Conservation (phyloP, 2,329 filamentous ascomycete genomes). For the Exophiala alcalophila region DNA sequence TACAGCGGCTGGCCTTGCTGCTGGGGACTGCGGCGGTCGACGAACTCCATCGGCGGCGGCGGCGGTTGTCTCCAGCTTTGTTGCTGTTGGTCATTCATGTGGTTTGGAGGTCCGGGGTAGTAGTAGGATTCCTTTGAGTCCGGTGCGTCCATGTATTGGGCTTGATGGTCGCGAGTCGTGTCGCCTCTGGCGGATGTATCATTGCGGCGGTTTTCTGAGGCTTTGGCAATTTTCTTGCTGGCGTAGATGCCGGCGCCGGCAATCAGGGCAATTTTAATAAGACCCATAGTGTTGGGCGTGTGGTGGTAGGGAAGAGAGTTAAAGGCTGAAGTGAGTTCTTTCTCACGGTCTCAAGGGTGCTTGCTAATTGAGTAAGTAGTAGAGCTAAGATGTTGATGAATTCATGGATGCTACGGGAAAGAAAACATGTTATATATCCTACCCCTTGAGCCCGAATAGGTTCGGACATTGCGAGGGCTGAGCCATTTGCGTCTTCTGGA, state of each 20-base stretch:
- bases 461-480: too few relatives aligned
- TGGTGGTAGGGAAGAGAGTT: too few relatives aligned
- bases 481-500: too few relatives aligned
- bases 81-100: background rate
- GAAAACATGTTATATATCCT: too few relatives aligned
- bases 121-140: constrained; percentile 1
- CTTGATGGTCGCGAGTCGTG: constrained; percentile 2
- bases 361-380: too few relatives aligned
- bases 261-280: constrained; percentile 19
- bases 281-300: constrained; percentile 18
- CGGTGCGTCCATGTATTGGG: constrained; percentile 7
- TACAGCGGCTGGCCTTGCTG: constrained; percentile 1
- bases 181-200: constrained; percentile 1
- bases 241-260: constrained; percentile 17
- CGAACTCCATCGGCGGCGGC: constrained; percentile 10
- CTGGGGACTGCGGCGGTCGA: constrained; percentile 1
- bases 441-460: too few relatives aligned
- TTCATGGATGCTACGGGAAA: too few relatives aligned
- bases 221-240: constrained; percentile 11
- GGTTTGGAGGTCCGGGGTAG: background rate
- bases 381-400: too few relatives aligned
- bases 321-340: too few relatives aligned
- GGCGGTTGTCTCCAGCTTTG: background rate
- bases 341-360: too few relatives aligned
- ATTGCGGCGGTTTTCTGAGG: background rate